Evolutionary conservation across 805 yeast genomes (phyloP), one percentile per base, ranked within the genome.

Genomic region (Pichia rugopelliculosa): DNA sequence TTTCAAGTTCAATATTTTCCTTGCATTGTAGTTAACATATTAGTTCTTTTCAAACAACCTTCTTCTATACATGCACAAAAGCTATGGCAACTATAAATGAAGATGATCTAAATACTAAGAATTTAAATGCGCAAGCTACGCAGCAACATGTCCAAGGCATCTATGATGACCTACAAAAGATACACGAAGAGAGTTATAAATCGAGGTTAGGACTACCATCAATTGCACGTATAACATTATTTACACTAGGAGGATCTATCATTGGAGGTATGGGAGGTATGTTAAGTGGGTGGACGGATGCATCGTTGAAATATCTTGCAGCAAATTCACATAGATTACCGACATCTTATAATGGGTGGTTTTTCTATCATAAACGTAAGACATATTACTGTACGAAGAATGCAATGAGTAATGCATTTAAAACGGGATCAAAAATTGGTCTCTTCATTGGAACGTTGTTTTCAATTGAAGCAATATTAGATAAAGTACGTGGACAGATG

Each of bases 321-420:
- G 87, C 85, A 55, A 87, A 87, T 58, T 84, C 93, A 13, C 96
- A 87, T 59, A 62, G 96, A 45, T 66, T 88, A 48, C 96, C 96
- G 8, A 72, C 64, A 21, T 79, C 83, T 0, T 82, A 79, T 46
- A 89, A 87, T 20, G 93, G 91, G 0, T 87, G 96, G 96, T 87
- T 84, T 59, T 84, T 82, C 60, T 87, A 87, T 64, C 93, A 87
- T 65, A 87, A 84, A 65, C 74, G 87, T 52, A 87, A 86, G 67
- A 84, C 85, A 64, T 84, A 85, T 62, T 84, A 83, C 26, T 78
- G 87, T 65, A 63, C 84, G 33, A 70, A 75, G 48, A 69, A 70
- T 24, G 87, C 86, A 1, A 65, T 78, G 52, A 67, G 66, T 18
- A 46, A 54, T 8, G 89, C 83, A 0, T 55, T 73, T n/a, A 61